phyloP scores from a whole-genome alignment of 495 filamentous ascomycete species.

The Jackrogersella minutella region DNA sequence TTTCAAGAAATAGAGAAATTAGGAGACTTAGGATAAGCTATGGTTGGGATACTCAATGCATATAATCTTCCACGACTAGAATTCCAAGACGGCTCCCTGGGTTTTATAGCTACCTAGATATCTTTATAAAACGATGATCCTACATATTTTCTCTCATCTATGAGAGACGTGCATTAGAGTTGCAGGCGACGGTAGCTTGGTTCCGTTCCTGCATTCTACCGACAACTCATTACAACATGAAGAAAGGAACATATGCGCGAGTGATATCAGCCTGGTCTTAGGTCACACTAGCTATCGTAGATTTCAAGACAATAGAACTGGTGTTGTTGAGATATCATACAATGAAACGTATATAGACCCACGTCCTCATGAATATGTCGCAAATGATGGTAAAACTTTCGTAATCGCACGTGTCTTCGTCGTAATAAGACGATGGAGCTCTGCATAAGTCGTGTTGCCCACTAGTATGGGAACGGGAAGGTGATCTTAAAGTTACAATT shows the following conservation, averaged over 20 bases:
- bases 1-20: too few species aligned
- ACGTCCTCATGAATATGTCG: constrained; percentile 6
- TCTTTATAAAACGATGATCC: too few species aligned
- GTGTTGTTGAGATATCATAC: background rate
- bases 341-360: constrained; percentile 1
- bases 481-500: too few species aligned
- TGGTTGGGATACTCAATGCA: too few species aligned
- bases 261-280: too few species aligned
- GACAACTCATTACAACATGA: constrained; percentile 17
- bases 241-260: background rate
- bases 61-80: too few species aligned
- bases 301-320: background rate
- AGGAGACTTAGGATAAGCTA: too few species aligned
- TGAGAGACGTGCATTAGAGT: background rate
- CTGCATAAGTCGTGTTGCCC: background rate
- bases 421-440: background rate
- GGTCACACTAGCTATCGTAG: constrained; percentile 8
- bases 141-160: too few species aligned
- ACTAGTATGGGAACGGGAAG: too few species aligned
- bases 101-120: too few species aligned
- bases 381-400: background rate
- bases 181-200: constrained; percentile 15
- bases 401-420: background rate
- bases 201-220: constrained; percentile 35
- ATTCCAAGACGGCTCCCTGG: too few species aligned